These are phyloP conservation scores for Sanguinoderma infundibulare DNA, from an alignment of 1,284 basidiomycete genomes.

Conservation along the genomic window DNA sequence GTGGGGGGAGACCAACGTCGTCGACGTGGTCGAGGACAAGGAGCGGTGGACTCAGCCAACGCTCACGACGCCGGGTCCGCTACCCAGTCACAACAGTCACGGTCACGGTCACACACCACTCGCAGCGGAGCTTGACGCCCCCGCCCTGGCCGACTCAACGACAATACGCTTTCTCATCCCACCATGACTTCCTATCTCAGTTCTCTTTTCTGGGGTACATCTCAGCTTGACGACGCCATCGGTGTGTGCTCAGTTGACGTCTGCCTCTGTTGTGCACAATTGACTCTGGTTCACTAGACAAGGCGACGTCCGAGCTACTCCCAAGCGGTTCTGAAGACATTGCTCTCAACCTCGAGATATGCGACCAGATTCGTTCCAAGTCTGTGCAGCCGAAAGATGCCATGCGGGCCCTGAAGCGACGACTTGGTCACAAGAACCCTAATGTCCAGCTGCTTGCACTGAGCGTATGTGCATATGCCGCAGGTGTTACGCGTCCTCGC, in stretches of 20 bases:
- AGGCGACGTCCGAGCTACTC: constrained; percentile 88
- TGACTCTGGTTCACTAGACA: constrained; percentile 56
- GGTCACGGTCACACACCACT: constrained; percentile 2
- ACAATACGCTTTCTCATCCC: constrained; percentile 13
- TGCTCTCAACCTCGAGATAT: constrained; percentile 93
- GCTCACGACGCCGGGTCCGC: constrained; percentile 27
- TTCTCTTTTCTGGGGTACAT: constrained; percentile 77
- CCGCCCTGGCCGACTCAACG: background rate
- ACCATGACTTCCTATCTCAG: constrained; percentile 50
- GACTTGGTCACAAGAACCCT: constrained; percentile 94
- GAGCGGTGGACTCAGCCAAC: constrained; percentile 27
- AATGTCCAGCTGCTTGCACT: constrained; percentile 92
- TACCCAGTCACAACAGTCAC: constrained; percentile 20
- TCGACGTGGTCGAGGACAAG: constrained; percentile 31
- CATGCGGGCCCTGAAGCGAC: constrained; percentile 86
- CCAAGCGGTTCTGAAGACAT: constrained; percentile 89
- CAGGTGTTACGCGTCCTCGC: constrained; percentile 5
- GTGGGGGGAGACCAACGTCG: constrained; percentile 22
- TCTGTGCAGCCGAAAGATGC: constrained; percentile 86
- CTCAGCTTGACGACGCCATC: constrained; percentile 77
- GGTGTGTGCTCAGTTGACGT: constrained; percentile 48
- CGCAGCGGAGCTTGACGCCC: background rate
- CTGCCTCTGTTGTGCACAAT: background rate
- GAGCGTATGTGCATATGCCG: constrained; percentile 58
- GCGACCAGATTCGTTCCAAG: constrained; percentile 95